Base-by-base conservation (phyloP, 345 rosid species). In the Populus nigra region DNA sequence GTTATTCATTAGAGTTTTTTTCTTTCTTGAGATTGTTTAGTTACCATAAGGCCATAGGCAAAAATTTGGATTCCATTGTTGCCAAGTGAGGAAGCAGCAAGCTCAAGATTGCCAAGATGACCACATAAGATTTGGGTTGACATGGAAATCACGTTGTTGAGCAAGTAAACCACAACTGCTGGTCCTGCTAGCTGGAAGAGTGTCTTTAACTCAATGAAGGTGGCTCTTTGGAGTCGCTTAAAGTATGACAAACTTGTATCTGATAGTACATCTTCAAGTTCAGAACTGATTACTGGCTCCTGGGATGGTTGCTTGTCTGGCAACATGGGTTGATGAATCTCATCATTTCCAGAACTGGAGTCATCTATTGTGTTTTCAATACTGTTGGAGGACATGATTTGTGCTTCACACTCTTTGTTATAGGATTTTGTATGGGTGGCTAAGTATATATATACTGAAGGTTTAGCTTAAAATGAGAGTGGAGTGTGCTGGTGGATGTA, bases 221-320 rank as follows among this genome's bases (percentile, higher is more conserved):
- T 35, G 23, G 94, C 97, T 8, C 38, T 41, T 18, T 66, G 50
- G 29, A 88, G 50, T 25, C 96, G 84, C 18, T 74, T 65, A 65
- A 73, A 69, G 76, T 75, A 72, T 1, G 96, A 41, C 33, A 85
- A 50, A 9, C 72, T 68, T 9, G 72, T 67, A 61, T 89, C 88
- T 1, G 85, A 75, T 10, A 91, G 80, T 11, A 84, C 80, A 33
- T 78, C 86, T 85, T 91, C 96, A 29, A 91, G 85, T 67, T 78
- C 79, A 39, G 53, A 15, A 47, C 53, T 47, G 53, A 47, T 47
- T 4, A 16, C 53, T 16, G 53, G 53, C 53, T 47, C 18, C 53
- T 1, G 53, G 53, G 53, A 47, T 47, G 53, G 18, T 16, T 47
- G 53, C 53, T 47, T 47, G 53, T 15, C 18, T 15, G 15, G 53